Conservation (phyloP, 78 protist species). For the Cyanophora paradoxa region DNA sequence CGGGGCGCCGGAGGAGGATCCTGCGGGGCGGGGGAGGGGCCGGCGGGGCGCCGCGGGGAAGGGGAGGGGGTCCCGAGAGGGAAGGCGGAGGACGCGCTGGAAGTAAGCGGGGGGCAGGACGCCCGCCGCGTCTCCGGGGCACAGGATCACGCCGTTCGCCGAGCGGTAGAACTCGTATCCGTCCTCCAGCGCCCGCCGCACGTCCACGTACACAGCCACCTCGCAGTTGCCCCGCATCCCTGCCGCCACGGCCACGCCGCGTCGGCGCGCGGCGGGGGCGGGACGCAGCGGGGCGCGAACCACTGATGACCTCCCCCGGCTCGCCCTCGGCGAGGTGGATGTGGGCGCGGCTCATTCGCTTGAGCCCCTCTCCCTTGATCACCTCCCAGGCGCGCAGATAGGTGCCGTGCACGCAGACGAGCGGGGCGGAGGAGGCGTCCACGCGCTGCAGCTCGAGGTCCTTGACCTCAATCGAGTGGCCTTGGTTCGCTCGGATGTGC, state of each 20-base stretch:
- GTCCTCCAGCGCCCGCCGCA: slow-evolving; percentile 16
- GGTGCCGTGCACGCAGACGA: slow-evolving; percentile 53
- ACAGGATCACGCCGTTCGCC: slow-evolving; percentile 40
- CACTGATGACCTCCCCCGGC: slow-evolving; percentile 37
- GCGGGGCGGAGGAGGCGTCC: no score
- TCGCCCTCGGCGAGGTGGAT: slow-evolving; percentile 43
- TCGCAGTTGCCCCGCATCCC: slow-evolving; percentile 38
- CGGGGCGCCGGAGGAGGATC: no score
- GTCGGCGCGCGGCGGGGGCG: no score
- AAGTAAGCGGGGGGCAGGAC: slow-evolving; percentile 19
- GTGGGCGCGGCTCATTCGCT: slow-evolving; percentile 36
- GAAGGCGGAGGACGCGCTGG: no score
- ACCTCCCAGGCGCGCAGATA: background rate
- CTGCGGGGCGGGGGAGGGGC: no score
- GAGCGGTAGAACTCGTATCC: slow-evolving; percentile 22
- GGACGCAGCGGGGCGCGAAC: no score
- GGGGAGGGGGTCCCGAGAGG: no score
- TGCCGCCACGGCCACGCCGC: no score
- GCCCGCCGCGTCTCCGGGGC: slow-evolving; percentile 26
- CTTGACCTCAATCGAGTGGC: slow-evolving; percentile 31
- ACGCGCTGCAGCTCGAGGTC: background rate
- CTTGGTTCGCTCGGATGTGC: slow-evolving; percentile 51
- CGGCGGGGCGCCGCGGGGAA: no score
- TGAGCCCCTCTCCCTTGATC: slow-evolving; percentile 31
- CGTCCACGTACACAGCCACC: slow-evolving; percentile 36